Conservation (phyloP, 345 rosid species). For the Eucalyptus viminalis region DNA sequence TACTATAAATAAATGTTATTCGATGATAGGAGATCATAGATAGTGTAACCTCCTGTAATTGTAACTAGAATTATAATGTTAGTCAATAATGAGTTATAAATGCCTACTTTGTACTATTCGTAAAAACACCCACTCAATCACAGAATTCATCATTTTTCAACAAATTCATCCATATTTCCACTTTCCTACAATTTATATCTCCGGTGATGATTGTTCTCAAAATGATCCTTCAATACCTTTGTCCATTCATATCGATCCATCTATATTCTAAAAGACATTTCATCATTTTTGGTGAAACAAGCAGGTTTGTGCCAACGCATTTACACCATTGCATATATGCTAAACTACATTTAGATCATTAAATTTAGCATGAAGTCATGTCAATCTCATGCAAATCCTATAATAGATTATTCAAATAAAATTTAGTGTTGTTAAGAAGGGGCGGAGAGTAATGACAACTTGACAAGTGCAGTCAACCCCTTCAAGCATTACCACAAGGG, state of each 20-base stretch:
- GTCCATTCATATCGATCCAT: not conserved
- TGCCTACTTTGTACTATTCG: accelerated
- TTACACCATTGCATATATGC: not conserved
- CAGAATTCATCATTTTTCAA: accelerated
- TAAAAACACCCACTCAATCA: not conserved
- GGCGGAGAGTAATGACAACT: not conserved
- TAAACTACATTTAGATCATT: not conserved
- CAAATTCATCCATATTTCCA: not conserved
- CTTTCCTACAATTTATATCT: accelerated
- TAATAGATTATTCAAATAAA: not conserved
- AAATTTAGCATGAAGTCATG: not conserved
- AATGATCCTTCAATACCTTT: not conserved
- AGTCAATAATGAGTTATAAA: too few relatives aligned
- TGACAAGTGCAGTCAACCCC: not conserved
- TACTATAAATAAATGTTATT: too few relatives aligned
- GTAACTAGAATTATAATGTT: too few relatives aligned
- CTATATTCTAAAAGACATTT: not conserved
- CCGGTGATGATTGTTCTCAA: not conserved
- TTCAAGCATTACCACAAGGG: accelerated
- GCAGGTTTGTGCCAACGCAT: not conserved
- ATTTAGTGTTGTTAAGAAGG: accelerated
- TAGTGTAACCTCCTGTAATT: not conserved
- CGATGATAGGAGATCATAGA: not conserved
- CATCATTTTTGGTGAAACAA: not conserved
- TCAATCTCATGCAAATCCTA: not conserved